Evolutionary conservation across 495 filamentous ascomycete species (phyloP).

Genomic region (Mytilinidion resinicola): DNA sequence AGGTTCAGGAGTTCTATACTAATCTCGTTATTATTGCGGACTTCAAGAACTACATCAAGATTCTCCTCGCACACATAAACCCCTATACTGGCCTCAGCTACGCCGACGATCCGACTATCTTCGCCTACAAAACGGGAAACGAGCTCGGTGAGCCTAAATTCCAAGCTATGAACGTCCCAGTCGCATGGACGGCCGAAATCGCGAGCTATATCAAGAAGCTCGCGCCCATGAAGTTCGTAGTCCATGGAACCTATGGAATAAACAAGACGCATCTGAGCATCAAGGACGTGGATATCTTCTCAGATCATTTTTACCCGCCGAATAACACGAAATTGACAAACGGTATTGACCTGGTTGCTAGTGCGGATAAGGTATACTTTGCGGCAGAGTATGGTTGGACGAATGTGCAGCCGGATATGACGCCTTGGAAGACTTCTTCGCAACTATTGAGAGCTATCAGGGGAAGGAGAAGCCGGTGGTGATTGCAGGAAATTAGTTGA

Average conservation of each 20-base stretch:
- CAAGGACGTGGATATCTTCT: conserved; percentile 46
- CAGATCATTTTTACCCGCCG: conserved; percentile 49
- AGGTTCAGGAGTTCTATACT: conserved; percentile 49
- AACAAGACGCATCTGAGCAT: conserved; percentile 46
- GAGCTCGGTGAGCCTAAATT: conserved; percentile 45
- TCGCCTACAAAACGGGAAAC: conserved; percentile 51
- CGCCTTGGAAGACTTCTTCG: conserved; percentile 41
- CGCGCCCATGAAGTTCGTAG: conserved; percentile 44
- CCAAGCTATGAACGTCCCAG: conserved; percentile 47
- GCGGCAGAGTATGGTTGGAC: conserved; percentile 52
- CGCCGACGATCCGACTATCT: conserved; percentile 51
- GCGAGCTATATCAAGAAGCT: conserved; percentile 44
- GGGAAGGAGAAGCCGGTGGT: conserved; percentile 24
- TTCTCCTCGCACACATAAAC: conserved; percentile 47
- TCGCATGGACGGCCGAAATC: conserved; percentile 45
- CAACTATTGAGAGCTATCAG: conserved; percentile 40
- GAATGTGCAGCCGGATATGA: conserved; percentile 24
- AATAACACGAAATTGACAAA: conserved; percentile 39
- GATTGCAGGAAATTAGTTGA: conserved; percentile 41
- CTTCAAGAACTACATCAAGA: conserved; percentile 49
- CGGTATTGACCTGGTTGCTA: conserved; percentile 40
- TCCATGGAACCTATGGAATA: conserved; percentile 52
- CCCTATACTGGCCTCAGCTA: conserved; percentile 50
- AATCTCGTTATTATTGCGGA: conserved; percentile 41
- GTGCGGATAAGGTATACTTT: conserved; percentile 43